These are phyloP conservation scores for Ogataea pignaliae DNA, from an alignment of 805 yeast species.

Conservation along the genomic window DNA sequence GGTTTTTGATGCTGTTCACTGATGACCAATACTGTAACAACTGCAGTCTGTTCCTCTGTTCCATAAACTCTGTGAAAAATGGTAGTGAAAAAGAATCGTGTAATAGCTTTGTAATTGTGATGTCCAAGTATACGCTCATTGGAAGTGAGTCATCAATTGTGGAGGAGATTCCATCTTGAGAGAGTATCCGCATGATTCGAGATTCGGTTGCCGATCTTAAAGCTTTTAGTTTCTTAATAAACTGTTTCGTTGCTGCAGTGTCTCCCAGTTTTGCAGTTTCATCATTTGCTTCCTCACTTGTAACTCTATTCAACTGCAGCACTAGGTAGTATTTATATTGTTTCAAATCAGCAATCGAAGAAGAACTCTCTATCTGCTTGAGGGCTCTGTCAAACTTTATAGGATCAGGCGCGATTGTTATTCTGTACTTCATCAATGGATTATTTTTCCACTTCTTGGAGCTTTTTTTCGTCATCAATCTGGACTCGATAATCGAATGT, in stretches of 20 bases:
- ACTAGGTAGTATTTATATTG: slow-evolving; percentile 44
- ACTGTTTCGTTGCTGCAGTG: not conserved
- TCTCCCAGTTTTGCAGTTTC: not conserved
- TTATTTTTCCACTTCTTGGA: slow-evolving; percentile 10
- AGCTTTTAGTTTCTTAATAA: not conserved
- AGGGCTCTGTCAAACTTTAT: slow-evolving; percentile 38
- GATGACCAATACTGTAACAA: slow-evolving; percentile 62
- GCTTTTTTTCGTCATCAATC: not conserved
- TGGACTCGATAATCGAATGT: slow-evolving; percentile 39
- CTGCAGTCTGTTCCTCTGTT: slow-evolving; percentile 38
- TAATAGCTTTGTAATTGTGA: slow-evolving; percentile 41
- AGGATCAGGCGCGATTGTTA: slow-evolving; percentile 37
- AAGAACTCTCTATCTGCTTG: slow-evolving; percentile 29
- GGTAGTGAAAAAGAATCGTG: slow-evolving; percentile 44
- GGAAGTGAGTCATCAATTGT: slow-evolving; percentile 20
- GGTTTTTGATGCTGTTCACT: slow-evolving; percentile 66
- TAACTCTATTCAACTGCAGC: slow-evolving; percentile 41
- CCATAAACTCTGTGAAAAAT: slow-evolving; percentile 54
- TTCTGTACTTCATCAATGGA: slow-evolving; percentile 26
- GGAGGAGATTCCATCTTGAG: not conserved
- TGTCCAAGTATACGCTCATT: slow-evolving; percentile 13
- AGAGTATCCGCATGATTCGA: not conserved
- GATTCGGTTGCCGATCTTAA: not conserved
- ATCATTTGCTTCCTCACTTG: slow-evolving; percentile 19
- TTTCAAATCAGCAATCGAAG: slow-evolving; percentile 40